phyloP scores from a whole-genome alignment of 306 rosid species.

The Quercus berberidifolia region DNA sequence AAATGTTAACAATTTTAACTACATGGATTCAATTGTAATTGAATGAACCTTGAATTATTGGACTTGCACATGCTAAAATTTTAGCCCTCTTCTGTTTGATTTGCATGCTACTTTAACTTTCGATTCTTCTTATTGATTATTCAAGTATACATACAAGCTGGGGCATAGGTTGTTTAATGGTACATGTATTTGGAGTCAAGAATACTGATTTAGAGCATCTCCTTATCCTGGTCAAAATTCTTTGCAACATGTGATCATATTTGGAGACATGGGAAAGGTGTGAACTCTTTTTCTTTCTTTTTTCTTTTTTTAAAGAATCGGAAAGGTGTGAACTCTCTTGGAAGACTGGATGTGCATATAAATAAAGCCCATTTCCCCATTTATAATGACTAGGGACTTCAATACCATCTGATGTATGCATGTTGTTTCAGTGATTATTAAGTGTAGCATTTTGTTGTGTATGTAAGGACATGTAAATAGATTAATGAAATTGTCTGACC shows the following conservation, averaged over 20 bases:
- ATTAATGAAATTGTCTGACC: not conserved
- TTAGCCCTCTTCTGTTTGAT: not conserved
- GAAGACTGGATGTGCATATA: not conserved
- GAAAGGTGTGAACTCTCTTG: slow-evolving; percentile 61
- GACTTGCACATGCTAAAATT: too few species aligned
- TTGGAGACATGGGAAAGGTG: slow-evolving; percentile 99
- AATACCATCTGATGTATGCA: not conserved
- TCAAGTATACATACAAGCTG: slow-evolving; percentile 71
- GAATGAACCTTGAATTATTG: too few species aligned
- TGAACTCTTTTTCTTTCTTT: slow-evolving; percentile 2
- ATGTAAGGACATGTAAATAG: not conserved
- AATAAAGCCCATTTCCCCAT: not conserved
- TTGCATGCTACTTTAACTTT: not conserved
- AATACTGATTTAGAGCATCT: slow-evolving; percentile 70
- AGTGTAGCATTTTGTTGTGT: not conserved
- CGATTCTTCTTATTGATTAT: not conserved
- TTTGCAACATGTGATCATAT: slow-evolving; percentile 72
- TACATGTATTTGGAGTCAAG: slow-evolving; percentile 62
- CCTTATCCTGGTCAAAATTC: slow-evolving; percentile 98
- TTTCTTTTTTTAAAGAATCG: too few species aligned
- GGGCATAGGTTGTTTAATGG: slow-evolving; percentile 71
- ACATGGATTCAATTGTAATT: too few species aligned
- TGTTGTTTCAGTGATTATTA: not conserved
- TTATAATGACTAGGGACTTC: not conserved
- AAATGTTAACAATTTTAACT: too few species aligned